A percentile compares a stretch with the other conserved stretches of the same genome.
Conservation (phyloP, 1,284 basidiomycete species). For the Rhizoctonia solani region DNA sequence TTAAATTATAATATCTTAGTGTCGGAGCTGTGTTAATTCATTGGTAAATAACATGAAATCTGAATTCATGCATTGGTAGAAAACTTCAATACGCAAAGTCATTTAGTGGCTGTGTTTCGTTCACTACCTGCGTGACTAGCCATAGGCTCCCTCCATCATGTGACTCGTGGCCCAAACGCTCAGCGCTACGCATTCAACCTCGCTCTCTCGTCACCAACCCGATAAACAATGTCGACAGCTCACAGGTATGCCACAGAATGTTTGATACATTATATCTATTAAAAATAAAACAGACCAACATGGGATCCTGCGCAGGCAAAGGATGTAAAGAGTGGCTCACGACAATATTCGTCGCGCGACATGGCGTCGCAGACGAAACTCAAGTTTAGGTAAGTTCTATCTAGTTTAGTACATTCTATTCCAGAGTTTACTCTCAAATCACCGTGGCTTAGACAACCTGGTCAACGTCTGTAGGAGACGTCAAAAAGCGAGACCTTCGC, state of each 20-base stretch:
- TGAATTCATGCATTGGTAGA: too few relatives aligned
- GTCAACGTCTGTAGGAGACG: constrained; percentile 79
- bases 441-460: constrained; percentile 65
- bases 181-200: constrained; percentile 14
- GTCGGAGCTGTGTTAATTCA: too few relatives aligned
- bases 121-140: too few relatives aligned
- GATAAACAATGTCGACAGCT: constrained; percentile 71
- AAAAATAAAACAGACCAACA: constrained; percentile 60
- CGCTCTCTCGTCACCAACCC: constrained; percentile 7
- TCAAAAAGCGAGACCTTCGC: constrained; percentile 77
- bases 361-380: constrained; percentile 94
- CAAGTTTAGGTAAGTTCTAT: constrained; percentile 76
- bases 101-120: too few relatives aligned
- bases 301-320: constrained; percentile 87
- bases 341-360: constrained; percentile 86
- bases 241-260: constrained; percentile 50
- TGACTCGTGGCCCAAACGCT: background rate
- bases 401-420: background rate
- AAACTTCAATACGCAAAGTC: background rate
- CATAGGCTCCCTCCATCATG: too few relatives aligned
- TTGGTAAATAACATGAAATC: too few relatives aligned
- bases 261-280: background rate
- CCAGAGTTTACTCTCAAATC: background rate
- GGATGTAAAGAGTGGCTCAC: constrained; percentile 83
- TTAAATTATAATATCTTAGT: too few relatives aligned